Evolutionary conservation across 1,284 basidiomycete species (phyloP), one percentile per base, ranked within the genome.

Genomic region (Papiliotrema nemorosa): DNA sequence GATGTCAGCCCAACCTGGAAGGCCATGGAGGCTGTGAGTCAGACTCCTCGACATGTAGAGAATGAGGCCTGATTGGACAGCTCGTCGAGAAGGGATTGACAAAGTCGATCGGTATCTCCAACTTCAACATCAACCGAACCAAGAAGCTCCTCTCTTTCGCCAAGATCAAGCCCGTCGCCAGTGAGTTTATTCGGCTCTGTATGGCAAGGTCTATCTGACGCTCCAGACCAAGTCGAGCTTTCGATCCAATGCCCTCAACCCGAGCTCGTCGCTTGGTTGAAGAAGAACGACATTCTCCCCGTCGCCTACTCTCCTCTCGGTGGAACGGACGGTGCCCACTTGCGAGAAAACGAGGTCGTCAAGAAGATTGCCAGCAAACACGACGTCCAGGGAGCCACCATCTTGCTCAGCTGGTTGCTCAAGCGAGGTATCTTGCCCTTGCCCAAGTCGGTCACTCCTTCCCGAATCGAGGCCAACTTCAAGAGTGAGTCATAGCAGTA

Each of bases 221-320:
- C 27, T 37, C 12, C 42, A 65, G 63, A 72, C 65, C 71, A 91
- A 69, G 85, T 92, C 47, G 90, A 92, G 67, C 80, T 91, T 27
- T 89, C 80, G 72, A 86, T 82, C 70, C 87, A 82, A 79, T 84
- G 85, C 69, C 86, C 90, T 18, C 89, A 93, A 70, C 84, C 84
- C 1, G 86, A 90, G 61, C 79, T 93, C 33, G 73, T 89, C 50
- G 77, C 82, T 75, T 86, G 84, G 59, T 52, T 79, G 58, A 55
- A 71, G 54, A 69, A 82, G 51, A 79, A 86, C 55, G 77, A 78
- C 37, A 70, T 89, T 44, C 76, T 87, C 10, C 79, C 88, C 16
- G 83, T 88, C 66, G 85, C 86, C 18, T 89, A 89, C 74, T 88
- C 87, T 37, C 87, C 87, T 10, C 78, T 89, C 3, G 75, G 86